These are phyloP conservation scores for Canavalia gladiata DNA, from an alignment of 306 rosid genomes.

Conservation along the genomic window DNA sequence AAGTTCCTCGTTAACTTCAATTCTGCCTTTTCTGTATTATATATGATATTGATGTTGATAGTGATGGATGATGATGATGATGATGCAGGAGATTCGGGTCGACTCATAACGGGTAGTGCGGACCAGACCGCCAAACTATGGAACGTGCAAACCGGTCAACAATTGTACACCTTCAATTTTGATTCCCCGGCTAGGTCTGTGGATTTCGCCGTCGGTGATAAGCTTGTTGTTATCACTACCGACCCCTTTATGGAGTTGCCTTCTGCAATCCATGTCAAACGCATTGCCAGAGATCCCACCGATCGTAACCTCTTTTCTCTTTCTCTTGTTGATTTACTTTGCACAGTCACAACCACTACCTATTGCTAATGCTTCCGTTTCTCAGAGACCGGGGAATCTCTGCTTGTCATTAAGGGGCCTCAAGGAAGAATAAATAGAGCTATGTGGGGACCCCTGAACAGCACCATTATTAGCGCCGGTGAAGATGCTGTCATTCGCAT, in stretches of 20 bases:
- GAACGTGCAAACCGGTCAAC: conserved; percentile 85
- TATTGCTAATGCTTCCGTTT: not conserved
- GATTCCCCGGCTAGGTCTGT: conserved; percentile 79
- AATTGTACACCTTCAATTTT: conserved; percentile 71
- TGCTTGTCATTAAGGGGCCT: conserved; percentile 73
- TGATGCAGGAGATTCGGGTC: conserved; percentile 66
- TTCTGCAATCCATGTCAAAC: conserved; percentile 77
- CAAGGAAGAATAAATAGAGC: conserved; percentile 94
- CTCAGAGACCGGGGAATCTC: conserved; percentile 79
- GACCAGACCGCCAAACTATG: conserved; percentile 84
- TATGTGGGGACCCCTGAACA: conserved; percentile 88
- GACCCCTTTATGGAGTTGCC: conserved; percentile 78
- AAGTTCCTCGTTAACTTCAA: conserved; percentile 2
- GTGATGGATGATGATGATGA: not conserved
- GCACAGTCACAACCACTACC: not conserved
- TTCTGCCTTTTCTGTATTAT: not conserved
- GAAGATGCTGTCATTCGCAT: conserved; percentile 84
- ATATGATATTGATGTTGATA: not conserved
- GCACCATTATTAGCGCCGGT: conserved; percentile 83
- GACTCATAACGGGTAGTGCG: conserved; percentile 84
- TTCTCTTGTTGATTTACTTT: not conserved
- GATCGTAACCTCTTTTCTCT: conserved; percentile 58
- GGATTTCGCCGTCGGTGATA: conserved; percentile 71
- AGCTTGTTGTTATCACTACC: conserved; percentile 68
- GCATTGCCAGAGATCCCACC: conserved; percentile 60